Evolutionary conservation across 129 eudicot genomes (phyloP), one percentile per base, ranked within the genome.

Genomic region (Ambrosia artemisiifolia): DNA sequence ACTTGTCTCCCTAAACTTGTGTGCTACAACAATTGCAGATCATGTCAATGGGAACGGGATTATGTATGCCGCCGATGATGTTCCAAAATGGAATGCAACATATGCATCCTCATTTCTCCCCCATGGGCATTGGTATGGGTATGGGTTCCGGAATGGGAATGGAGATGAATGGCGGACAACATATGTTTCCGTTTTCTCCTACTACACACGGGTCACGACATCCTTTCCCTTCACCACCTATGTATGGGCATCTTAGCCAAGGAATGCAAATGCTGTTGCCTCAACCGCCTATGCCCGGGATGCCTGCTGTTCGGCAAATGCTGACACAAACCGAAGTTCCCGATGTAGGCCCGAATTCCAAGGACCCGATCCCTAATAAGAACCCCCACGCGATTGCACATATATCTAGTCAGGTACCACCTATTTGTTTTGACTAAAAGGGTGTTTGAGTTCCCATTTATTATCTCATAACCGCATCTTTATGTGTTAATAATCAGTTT

Each of bases 31-130:
- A 50, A 7, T 51, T 71, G 75, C 90, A 95, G 99, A 85, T 95
- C 46, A 84, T 91, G 96, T 91, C 99, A 3, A 88, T 95, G 97
- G 99, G 97, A 70, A 83, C 86, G 14, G 97, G 97, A 47, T 72
- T 95, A 72, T 91, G 91, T 43, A 88, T 88, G 97, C 91, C 93
- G 11, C 90, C 80, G 3, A 95, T 95, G 96, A 95, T 95, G 99
- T 80, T 79, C 36, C 83, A 96, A 11, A 3, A 79, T 7, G 98
- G 96, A 79, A 82, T 94, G 84, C 97, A 83, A 75, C 96, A 85
- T 67, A 80, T 91, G 72, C 97, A 95, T 65, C 87, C 96, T 64
- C 96, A 85, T 77, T 95, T 84, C 70, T 75, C 97, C 46, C 81
- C 96, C 32, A 83, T 94, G 96, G 88, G 92, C 11, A 40, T 40